Evolutionary conservation across 257 asterid species (phyloP), one percentile per base, ranked within the genome.

Genomic region (Capsicum pubescens): DNA sequence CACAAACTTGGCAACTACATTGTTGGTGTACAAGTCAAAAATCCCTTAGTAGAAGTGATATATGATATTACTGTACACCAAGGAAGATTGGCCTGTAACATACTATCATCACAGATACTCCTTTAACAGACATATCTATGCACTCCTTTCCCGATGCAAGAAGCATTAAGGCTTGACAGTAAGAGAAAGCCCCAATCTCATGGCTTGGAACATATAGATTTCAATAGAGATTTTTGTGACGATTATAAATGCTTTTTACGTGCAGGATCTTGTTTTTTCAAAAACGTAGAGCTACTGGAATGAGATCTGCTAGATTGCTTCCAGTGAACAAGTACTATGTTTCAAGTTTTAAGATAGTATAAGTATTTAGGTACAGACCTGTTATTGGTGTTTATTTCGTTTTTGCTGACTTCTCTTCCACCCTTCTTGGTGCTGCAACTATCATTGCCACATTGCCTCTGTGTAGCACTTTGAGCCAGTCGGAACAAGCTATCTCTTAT

Each of bases 401-500:
- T 89, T 85, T 84, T 82, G 82, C 58, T 86, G 64, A 88, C 90
- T 83, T 88, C 94, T 85, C 88, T 88, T 87, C 87, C 84, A 87
- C 85, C 85, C 83, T 84, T 87, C 86, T 85, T 86, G 83, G 89
- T 77, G 85, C 89, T 89, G 89, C 88, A 86, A 83, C 88, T 86
- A 64, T 88, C 96, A 55, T 87, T 84, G 61, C 92, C 86, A 87
- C 87, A 81, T 84, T 91, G 97, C 88, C 99, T 92, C 85, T 85
- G 92, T 77, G 83, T 86, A 85, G 97, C 92, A 91, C 97, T 93
- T 74, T 87, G 91, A 71, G 98, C 97, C 57, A 95, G 92, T 85
- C 99, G 94, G 88, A 88, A 91, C 89, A 95, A 90, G 89, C 99
- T 95, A 85, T 95, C 97, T 81, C 96, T 88, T 86, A 94, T 92